These are phyloP conservation scores for Myxozyma kluyveri DNA, from an alignment of 805 yeast species.

Conservation along the genomic window DNA sequence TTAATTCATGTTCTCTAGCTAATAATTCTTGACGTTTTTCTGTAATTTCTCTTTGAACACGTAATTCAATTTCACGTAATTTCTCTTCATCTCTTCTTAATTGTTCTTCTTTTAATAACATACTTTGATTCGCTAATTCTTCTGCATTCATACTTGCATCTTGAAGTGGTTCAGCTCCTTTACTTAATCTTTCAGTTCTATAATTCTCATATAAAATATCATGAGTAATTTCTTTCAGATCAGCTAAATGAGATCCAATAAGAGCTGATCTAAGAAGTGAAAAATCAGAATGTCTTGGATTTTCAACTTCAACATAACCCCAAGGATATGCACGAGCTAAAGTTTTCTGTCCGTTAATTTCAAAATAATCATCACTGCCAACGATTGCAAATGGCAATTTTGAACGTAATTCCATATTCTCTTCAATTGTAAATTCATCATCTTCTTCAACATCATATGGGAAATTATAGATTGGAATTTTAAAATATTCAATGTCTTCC, in stretches of 20 bases:
- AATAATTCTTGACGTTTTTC: constrained; percentile 39
- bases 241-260: constrained; percentile 80
- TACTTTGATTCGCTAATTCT: constrained; percentile 42
- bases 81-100: constrained; percentile 42
- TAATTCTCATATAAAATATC: constrained; percentile 73
- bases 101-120: constrained; percentile 43
- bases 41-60: constrained; percentile 42
- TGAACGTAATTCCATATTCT: constrained; percentile 43
- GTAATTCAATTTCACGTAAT: constrained; percentile 41
- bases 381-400: constrained; percentile 63
- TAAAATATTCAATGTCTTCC: constrained; percentile 55
- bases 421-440: constrained; percentile 41
- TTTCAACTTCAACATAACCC: constrained; percentile 56
- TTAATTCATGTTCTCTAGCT: constrained; percentile 43
- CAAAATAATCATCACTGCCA: constrained; percentile 46
- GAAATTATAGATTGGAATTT: constrained; percentile 70
- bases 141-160: constrained; percentile 38
- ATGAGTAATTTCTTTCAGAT: constrained; percentile 76
- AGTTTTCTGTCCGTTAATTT: constrained; percentile 39
- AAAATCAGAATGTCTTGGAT: constrained; percentile 41
- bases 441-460: constrained; percentile 62
- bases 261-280: constrained; percentile 59
- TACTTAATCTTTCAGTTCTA: constrained; percentile 70
- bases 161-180: constrained; percentile 23
- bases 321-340: constrained; percentile 63